A percentile compares a stretch with the other conserved stretches of the same genome.
Conservation (phyloP, 441 rosid genomes). For the Gossypium gossypioides region DNA sequence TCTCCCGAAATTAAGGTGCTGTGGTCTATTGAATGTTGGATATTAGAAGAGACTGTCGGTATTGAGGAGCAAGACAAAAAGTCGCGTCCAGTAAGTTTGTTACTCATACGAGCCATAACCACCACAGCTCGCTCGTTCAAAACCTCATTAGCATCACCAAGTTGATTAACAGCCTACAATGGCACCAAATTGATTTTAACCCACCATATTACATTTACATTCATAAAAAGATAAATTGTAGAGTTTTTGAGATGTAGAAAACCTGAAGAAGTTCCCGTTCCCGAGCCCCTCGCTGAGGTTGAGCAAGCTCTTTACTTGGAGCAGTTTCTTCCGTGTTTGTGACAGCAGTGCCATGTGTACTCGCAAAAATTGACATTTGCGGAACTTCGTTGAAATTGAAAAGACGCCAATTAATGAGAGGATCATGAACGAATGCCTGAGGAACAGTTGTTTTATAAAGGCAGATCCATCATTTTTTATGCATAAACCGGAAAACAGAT, state of each 20-base stretch:
- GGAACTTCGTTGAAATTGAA: constrained; percentile 97
- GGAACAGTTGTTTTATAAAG: neutral
- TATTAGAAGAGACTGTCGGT: constrained; percentile 17
- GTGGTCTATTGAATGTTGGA: constrained; percentile 52
- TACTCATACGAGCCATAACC: constrained; percentile 92
- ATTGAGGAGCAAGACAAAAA: constrained; percentile 53
- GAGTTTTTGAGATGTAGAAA: constrained; percentile 6
- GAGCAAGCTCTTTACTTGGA: constrained; percentile 34
- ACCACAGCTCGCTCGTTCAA: constrained; percentile 86
- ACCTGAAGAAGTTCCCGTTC: constrained; percentile 98
- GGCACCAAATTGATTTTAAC: neutral
- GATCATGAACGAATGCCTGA: constrained; percentile 98
- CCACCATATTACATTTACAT: neutral
- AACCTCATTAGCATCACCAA: constrained; percentile 96
- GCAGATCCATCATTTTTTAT: constrained; percentile 8
- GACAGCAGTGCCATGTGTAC: constrained; percentile 48
- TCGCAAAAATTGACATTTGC: constrained; percentile 60
- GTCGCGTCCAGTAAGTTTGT: constrained; percentile 94
- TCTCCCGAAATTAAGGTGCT: constrained; percentile 67
- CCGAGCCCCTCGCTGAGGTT: constrained; percentile 90
- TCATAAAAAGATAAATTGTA: neutral
- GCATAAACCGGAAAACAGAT: neutral
- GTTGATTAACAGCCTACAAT: constrained; percentile 87
- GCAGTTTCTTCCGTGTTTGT: constrained; percentile 63
- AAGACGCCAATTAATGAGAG: constrained; percentile 99